Evolutionary conservation across 2,329 filamentous ascomycete genomes (phyloP), one percentile per base, ranked within the genome.

Genomic region (Myotisia sp.): DNA sequence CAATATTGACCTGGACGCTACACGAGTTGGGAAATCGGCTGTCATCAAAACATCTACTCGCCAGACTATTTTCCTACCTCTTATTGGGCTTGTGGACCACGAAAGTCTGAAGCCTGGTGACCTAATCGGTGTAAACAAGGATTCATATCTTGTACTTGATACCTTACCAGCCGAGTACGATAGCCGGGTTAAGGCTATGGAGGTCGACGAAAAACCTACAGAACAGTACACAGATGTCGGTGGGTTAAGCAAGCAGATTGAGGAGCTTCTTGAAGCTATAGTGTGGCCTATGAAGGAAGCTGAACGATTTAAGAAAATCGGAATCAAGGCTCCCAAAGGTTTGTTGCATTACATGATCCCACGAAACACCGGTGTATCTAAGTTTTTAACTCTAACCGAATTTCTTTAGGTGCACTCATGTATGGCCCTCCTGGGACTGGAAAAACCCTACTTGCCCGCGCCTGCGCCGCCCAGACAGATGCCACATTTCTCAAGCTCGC

Each of bases 211-310:
- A 71, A 98, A 98, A 70, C 92, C 90, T 6, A 95, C 86, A 24
- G 90, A 98, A 63, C 93, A 95, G 64, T 98, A 98, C 65, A 90
- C 79, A 36, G 90, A 98, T 64, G 92, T 98, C 9, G 90, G 90
- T 63, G 90, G 90, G 33, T 62, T 98, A 50, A 86, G 94, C 63
- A 98, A 98, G 66, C 90, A 98, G 67, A 98, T 98, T 53, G 87
- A 94, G 59, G 92, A 98, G 64, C 71, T 98, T 36, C 86, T 98
- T 6, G 90, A 98, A 65, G 90, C 90, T 37, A 90, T 98, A 32
- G 90, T 98, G 19, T 95, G 87, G 87, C 90, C 90, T 2, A 98
- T 98, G 90, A 95, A 95, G 71, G 87, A 98, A 64, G 86, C 90
- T 2, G 92, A 98, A 49, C 75, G 87, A 13, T 98, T 98, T 68